Percentiles rank a stretch among this genome's conserved stretches.
Conservation (phyloP, 768 basidiomycete species). For the Pulveroboletus sp. region DNA sequence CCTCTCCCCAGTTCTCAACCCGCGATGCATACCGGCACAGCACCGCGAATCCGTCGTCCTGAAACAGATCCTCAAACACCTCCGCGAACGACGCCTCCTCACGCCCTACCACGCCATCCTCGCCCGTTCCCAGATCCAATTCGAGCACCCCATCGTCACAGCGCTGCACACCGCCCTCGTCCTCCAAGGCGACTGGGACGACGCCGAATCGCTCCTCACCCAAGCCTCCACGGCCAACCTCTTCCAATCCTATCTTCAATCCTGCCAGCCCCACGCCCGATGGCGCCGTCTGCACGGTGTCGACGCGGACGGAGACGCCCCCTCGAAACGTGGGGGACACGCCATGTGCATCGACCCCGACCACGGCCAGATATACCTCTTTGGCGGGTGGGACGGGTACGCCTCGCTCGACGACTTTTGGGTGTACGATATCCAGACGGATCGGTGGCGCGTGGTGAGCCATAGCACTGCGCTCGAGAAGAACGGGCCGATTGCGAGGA, state of each 20-base stretch:
- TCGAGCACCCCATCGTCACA: slow-evolving; percentile 72
- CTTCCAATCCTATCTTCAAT: slow-evolving; percentile 57
- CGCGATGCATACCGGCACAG: slow-evolving; percentile 32
- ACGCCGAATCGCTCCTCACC: slow-evolving; percentile 52
- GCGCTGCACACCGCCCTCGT: slow-evolving; percentile 63
- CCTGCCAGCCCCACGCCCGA: slow-evolving; percentile 52
- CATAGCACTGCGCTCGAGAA: slow-evolving; percentile 50
- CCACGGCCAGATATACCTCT: slow-evolving; percentile 64
- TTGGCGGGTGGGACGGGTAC: slow-evolving; percentile 78
- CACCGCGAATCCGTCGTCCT: slow-evolving; percentile 64
- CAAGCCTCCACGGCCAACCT: slow-evolving; percentile 52
- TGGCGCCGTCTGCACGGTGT: slow-evolving; percentile 62
- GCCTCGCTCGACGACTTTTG: slow-evolving; percentile 78
- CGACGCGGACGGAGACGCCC: slow-evolving; percentile 62
- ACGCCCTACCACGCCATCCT: slow-evolving; percentile 46
- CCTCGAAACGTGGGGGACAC: slow-evolving; percentile 71
- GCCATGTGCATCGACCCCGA: slow-evolving; percentile 76
- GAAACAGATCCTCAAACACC: slow-evolving; percentile 52
- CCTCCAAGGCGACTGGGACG: slow-evolving; percentile 60
- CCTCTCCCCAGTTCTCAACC: no score
- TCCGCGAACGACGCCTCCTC: slow-evolving; percentile 71
- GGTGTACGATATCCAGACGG: slow-evolving; percentile 59
- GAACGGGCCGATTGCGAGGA: slow-evolving; percentile 68
- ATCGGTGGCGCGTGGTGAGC: slow-evolving; percentile 62
- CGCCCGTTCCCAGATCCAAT: slow-evolving; percentile 19